A percentile compares a stretch with the other conserved stretches of the same genome.
These are phyloP conservation scores for Aspergillus incahuasiensis DNA, from an alignment of 495 filamentous ascomycete species.

Conservation along the genomic window DNA sequence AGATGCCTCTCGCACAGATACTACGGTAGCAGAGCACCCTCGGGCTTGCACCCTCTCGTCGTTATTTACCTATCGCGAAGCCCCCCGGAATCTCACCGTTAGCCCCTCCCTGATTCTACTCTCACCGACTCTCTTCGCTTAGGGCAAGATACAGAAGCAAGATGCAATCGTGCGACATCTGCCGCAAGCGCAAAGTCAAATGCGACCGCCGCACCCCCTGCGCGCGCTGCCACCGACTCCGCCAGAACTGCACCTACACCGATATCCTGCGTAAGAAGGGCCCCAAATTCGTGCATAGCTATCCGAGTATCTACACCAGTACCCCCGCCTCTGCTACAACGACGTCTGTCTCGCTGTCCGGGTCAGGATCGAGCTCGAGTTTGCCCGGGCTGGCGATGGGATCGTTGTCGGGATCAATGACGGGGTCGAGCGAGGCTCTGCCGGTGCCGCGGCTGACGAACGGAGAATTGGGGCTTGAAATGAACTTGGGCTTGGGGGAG, in stretches of 20 bases:
- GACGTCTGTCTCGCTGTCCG: neutral
- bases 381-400: neutral
- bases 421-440: neutral
- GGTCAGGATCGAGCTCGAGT: neutral
- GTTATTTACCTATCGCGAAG: too few relatives aligned
- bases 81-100: too few relatives aligned
- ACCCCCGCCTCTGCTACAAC: too few relatives aligned
- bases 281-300: slow-evolving; percentile 3
- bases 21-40: too few relatives aligned
- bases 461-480: neutral
- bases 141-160: too few relatives aligned
- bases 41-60: too few relatives aligned
- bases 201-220: slow-evolving; percentile 3
- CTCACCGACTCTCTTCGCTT: too few relatives aligned
- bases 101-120: too few relatives aligned
- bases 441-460: neutral
- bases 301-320: neutral
- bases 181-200: slow-evolving; percentile 7
- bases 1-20: too few relatives aligned
- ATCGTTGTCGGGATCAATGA: neutral
- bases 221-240: slow-evolving; percentile 1
- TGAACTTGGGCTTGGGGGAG: neutral
- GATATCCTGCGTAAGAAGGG: slow-evolving; percentile 3
- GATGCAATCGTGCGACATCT: slow-evolving; percentile 7
- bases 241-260: neutral